Base-by-base conservation (phyloP, 2,329 filamentous ascomycete species). In the Alternaria hordeiaustralica region DNA sequence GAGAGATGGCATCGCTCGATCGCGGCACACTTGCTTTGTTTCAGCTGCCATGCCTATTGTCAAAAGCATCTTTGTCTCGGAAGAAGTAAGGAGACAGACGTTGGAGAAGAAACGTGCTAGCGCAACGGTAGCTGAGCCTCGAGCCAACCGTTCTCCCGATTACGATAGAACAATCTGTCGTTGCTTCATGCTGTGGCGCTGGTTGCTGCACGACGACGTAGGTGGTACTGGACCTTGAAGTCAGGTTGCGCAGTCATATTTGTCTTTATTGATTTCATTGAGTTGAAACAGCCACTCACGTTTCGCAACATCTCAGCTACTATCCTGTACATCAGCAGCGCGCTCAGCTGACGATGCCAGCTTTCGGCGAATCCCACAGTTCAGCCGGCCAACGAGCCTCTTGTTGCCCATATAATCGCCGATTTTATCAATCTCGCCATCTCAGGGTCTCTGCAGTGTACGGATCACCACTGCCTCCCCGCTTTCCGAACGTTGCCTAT, bases 141-240 rank as follows among this genome's bases (percentile, higher is more conserved):
- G 69, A 66, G 63, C 64, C 63, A 65, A 58, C 61, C 54, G 65
- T 64, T 69, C 62, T 64, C 43, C 61, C 61, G 44, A 41, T 49
- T 44, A 60, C 64, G 58, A 61, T 65, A 50, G 51, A 61, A 36
- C 64, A 54, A 54, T 55, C 61, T 53, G 56, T 54, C 41, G 59
- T 59, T 62, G 49, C 47, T 64, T 69, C 63, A 47, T 58, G 50
- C 21, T 45, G 50, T 69, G 65, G 65, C 62, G 65, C 63, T 51
- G 45, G 36, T 33, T 33, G 50, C 54, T 63, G 55, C 49, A 55
- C 46, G 15, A 30, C 61, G 44, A 66, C 61, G 61, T 61, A 61
- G 44, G 57, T 58, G 57, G 44, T 33, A 45, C 44, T 36, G 9
- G 23, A 7, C 36, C 26, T 25, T 10, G 20, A 56, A 49, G 45